Conservation (phyloP, 208 protist genomes). For the Crithidia sp. region DNA sequence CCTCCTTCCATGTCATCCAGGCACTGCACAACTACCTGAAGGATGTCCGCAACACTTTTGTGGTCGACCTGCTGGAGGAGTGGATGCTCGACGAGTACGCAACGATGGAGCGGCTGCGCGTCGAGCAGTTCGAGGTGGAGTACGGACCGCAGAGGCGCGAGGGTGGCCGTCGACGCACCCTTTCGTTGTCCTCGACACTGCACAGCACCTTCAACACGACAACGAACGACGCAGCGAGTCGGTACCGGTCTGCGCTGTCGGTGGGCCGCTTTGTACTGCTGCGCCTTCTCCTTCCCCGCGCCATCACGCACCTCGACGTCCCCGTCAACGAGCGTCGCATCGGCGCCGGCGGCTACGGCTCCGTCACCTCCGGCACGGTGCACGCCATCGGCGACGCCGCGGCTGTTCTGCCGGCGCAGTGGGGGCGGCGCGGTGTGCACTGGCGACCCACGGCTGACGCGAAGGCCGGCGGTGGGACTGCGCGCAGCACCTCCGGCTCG, state of each 20-base stretch:
- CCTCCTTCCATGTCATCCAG: constrained; percentile 51
- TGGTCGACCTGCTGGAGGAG: constrained; percentile 38
- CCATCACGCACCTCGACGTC: constrained; percentile 27
- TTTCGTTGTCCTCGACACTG: constrained; percentile 11
- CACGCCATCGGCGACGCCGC: constrained; percentile 5
- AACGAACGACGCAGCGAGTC: neutral
- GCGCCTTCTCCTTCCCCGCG: constrained; percentile 55
- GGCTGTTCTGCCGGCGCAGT: constrained; percentile 19
- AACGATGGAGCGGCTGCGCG: constrained; percentile 10
- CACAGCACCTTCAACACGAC: constrained; percentile 7
- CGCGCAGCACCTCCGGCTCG: constrained; percentile 9
- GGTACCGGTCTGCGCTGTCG: constrained; percentile 25
- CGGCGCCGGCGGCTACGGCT: constrained; percentile 74
- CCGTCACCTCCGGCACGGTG: constrained; percentile 44
- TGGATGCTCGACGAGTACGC: constrained; percentile 49
- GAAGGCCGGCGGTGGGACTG: neutral
- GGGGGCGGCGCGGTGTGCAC: constrained; percentile 22
- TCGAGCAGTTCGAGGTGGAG: constrained; percentile 27
- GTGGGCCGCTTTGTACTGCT: constrained; percentile 66
- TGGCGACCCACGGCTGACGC: constrained; percentile 13
- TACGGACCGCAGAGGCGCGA: constrained; percentile 5
- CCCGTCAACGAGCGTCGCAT: constrained; percentile 46
- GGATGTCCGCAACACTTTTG: constrained; percentile 30
- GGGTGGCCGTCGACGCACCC: neutral
- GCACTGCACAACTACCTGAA: constrained; percentile 51